Base-by-base conservation (phyloP, 176 grass and related monocot species). In the Oryza glumipatula region DNA sequence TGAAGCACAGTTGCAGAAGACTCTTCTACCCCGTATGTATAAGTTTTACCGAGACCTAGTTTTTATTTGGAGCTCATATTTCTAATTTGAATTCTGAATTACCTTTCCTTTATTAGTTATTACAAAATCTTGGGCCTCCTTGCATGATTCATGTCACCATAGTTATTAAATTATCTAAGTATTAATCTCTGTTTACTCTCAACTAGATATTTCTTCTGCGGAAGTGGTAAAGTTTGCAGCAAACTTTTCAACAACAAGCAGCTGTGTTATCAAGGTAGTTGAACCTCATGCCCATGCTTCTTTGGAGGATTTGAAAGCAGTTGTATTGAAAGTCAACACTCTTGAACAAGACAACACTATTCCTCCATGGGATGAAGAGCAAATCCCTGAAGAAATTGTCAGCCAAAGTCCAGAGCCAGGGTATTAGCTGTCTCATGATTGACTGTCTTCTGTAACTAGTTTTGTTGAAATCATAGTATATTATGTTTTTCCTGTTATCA, bases 341-440 rank as follows among this genome's bases (percentile, higher is more conserved):
- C 69, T 99, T 7, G 96, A 99, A 89, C 78, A 91, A 68, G 71
- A 87, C 58, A 94, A 65, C 21, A 81, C 63, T 81, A 96, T 99
- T 83, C 74, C 89, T 74, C 88, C 91, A 88, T 96, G 96, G 96
- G 88, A 96, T 83, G 96, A 99, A 49, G 96, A 99, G 65, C 86
- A 94, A 92, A 83, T 99, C 60, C 96, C 96, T 80, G 93, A 99
- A 92, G 93, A 99, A 94, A 99, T 99, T 89, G 93, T 99, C 79
- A 84, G 83, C 4, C 80, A 92, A 82, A 85, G 74, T 80, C 96
- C 93, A 82, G 88, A 94, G 67, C 88, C 93, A 89, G 96, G 96
- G 96, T 98, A 95, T 78, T 73, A 85, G 41, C 24, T 12, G 67
- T 65, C 23, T 77, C 45, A 78, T 39, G 72, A 68, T 68, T 30